Base-by-base conservation (phyloP, 164 flowering plant genomes). In the Berberis vulgaris region DNA sequence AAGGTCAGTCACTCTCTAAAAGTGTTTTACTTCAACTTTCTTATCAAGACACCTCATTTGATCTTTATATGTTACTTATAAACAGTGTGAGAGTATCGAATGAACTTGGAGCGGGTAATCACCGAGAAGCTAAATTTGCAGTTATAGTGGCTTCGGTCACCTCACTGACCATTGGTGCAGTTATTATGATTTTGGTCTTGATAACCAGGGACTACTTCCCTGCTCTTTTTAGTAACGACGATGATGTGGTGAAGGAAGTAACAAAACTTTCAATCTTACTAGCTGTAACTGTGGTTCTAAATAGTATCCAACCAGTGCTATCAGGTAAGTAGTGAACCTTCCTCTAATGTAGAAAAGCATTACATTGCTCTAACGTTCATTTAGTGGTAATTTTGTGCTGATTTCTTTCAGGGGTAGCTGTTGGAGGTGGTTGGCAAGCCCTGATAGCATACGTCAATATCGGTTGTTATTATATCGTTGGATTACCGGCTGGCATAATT, bases 351-450 rank as follows among this genome's bases (percentile, higher is more conserved):
- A 26, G 26, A 26, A 26, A 26, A 26, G 26, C 26, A 26, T 26
- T 26, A 26, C 26, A 26, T 26, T 26, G 26, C 26, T 26, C 26
- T 26, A 26, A 26, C 26, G 26, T 26, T 26, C 26, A 26, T 26
- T 26, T 26, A 26, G 26, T 26, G 93, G 93, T 84, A 71, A 72
- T 61, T 26, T 49, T 61, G 47, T 59, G 57, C 3, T 12, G 54
- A 47, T 2, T 55, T 54, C 43, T 45, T 60, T 46, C 11, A 82
- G 86, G 85, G 41, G 85, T 82, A 59, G 86, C 82, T 8, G 70
- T 83, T 45, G 89, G 89, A 71, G 86, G 83, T 40, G 86, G 86
- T 59, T 84, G 86, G 86, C 89, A 84, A 65, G 50, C 77, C 3
- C 5, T 78, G 43, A 80, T 85, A 5, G 86, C 85, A 2, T 83